Conservation (phyloP, 2,329 filamentous ascomycete species). For the Zymoseptoria pseudotritici region DNA sequence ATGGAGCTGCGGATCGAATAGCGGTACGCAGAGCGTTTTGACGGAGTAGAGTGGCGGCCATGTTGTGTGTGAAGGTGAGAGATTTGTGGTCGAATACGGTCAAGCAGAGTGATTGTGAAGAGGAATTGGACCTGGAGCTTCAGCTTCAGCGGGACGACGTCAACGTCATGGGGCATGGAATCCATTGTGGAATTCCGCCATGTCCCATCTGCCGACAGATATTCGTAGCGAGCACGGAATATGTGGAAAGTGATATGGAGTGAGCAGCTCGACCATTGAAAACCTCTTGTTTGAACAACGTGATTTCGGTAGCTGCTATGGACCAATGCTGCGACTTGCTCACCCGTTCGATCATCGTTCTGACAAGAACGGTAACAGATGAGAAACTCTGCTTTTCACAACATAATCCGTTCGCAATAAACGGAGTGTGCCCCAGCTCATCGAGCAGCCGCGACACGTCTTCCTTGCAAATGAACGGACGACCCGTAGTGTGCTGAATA, state of each 20-base stretch:
- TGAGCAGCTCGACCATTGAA: neutral
- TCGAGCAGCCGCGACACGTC: neutral
- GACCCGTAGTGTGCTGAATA: constrained; percentile 14
- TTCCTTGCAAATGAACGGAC: neutral
- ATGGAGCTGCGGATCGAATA: constrained; percentile 59
- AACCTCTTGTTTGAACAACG: neutral
- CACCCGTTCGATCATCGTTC: neutral
- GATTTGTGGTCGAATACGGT: neutral
- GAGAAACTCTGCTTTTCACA: neutral
- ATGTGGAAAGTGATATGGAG: neutral
- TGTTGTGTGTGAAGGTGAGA: constrained; percentile 34
- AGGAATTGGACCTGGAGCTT: neutral
- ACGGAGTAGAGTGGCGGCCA: constrained; percentile 72
- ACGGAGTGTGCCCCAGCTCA: neutral
- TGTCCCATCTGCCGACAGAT: neutral
- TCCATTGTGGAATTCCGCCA: neutral
- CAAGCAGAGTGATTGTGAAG: neutral
- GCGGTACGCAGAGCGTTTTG: constrained; percentile 63
- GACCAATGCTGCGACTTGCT: neutral
- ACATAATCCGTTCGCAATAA: neutral
- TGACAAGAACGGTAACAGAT: neutral
- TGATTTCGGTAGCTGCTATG: neutral
- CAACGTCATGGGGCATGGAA: neutral
- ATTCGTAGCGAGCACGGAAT: neutral
- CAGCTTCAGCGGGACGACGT: too few species aligned